These are phyloP conservation scores for Ophiognomonia clavigignenti-juglandacearum DNA, from an alignment of 2,329 filamentous ascomycete species.

Conservation along the genomic window DNA sequence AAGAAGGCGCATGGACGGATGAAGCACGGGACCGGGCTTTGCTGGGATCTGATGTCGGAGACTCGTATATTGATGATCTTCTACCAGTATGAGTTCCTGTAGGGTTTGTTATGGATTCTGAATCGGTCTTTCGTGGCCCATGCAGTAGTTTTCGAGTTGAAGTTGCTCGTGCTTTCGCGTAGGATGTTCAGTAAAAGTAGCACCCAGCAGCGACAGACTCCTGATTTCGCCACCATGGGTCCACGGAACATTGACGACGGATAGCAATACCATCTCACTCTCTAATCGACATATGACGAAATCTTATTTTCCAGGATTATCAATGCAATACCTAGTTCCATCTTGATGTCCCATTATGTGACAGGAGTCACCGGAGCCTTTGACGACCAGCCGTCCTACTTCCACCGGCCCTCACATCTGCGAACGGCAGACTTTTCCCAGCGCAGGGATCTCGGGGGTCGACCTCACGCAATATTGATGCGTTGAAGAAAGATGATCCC, in stretches of 20 bases:
- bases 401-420: too few species aligned
- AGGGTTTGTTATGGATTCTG: not conserved
- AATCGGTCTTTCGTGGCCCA: not conserved
- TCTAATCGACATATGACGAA: constrained; percentile 71
- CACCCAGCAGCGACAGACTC: constrained; percentile 56
- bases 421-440: not conserved
- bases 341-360: not conserved
- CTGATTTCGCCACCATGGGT: too few species aligned
- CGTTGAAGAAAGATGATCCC: constrained; percentile 12
- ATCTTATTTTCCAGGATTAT: constrained; percentile 76
- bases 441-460: constrained; percentile 53
- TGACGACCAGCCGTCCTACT: too few species aligned
- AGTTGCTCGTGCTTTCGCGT: not conserved
- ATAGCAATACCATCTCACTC: constrained; percentile 64
- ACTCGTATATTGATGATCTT: constrained; percentile 58
- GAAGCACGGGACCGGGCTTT: constrained; percentile 57
- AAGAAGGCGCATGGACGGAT: constrained; percentile 60
- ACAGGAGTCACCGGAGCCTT: not conserved
- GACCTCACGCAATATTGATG: constrained; percentile 60
- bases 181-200: constrained; percentile 61
- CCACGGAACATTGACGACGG: constrained; percentile 57
- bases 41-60: constrained; percentile 60
- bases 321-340: constrained; percentile 52
- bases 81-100: constrained; percentile 45
- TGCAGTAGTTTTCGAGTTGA: not conserved